These are phyloP conservation scores for Camellia granthamiana DNA, from an alignment of 148 eudicot species.

Conservation along the genomic window DNA sequence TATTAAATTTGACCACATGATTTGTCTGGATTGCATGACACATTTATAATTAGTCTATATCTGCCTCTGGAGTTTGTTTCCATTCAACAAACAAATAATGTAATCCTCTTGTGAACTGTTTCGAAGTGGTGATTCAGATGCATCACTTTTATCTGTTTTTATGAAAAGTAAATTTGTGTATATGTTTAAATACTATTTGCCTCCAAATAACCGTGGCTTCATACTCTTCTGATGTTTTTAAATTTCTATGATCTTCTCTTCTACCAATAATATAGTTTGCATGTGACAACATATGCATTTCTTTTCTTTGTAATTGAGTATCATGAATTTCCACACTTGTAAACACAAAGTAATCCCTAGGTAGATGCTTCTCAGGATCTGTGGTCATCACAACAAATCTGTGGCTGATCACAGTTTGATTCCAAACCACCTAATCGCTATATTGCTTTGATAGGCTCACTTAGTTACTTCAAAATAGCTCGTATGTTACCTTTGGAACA, in stretches of 20 bases:
- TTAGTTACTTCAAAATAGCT: neutral
- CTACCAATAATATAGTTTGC: neutral
- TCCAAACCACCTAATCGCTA: neutral
- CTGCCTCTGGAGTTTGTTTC: neutral
- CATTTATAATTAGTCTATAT: neutral
- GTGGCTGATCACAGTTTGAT: neutral
- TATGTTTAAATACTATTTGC: neutral
- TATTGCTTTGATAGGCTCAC: neutral
- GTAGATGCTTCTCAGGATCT: neutral
- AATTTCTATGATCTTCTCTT: neutral
- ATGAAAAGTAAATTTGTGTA: neutral
- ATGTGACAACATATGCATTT: neutral
- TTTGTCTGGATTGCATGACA: neutral
- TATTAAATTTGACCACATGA: neutral
- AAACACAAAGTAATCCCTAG: neutral
- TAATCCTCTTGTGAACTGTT: neutral
- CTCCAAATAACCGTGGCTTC: neutral
- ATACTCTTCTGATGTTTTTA: neutral
- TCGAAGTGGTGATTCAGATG: neutral
- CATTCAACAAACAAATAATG: neutral
- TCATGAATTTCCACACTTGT: neutral
- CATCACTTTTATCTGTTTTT: neutral
- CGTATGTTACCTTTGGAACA: no score
- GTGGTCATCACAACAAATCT: neutral
- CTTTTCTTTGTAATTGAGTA: neutral